Conservation (phyloP, 202 grass and related monocot genomes). For the Digitaria exilis region DNA sequence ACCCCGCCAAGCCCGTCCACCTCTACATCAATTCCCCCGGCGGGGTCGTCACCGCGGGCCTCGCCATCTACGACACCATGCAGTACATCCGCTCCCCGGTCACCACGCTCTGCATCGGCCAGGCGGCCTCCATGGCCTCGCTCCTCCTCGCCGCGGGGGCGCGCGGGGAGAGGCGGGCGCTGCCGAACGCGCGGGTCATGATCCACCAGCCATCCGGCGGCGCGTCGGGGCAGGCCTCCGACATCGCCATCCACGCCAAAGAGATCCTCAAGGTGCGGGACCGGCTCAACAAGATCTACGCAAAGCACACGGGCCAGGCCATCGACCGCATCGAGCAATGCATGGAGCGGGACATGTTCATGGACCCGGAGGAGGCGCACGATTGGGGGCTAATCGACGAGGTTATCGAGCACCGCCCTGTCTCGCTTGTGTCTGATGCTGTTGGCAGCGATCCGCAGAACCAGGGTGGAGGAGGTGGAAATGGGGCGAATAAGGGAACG, state of each 20-base stretch:
- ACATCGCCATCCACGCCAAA: conserved; percentile 89
- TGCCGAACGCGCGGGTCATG: conserved; percentile 91
- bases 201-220: conserved; percentile 96
- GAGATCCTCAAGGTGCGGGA: conserved; percentile 87
- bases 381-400: conserved; percentile 87
- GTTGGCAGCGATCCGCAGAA: conserved; percentile 37
- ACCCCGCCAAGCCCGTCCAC: conserved; percentile 88
- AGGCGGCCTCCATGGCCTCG: conserved; percentile 93
- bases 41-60: conserved; percentile 87
- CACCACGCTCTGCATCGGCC: conserved; percentile 91
- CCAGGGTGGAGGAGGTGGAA: conserved; percentile 22
- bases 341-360: conserved; percentile 89
- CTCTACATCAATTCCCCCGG: conserved; percentile 99
- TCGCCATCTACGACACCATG: conserved; percentile 98
- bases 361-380: conserved; percentile 84
- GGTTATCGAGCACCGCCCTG: conserved; percentile 78
- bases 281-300: conserved; percentile 77
- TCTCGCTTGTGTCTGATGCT: conserved; percentile 66
- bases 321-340: conserved; percentile 70
- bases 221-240: conserved; percentile 71
- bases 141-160: conserved; percentile 81
- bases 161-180: conserved; percentile 70
- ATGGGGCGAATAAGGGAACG: conserved; percentile 38
- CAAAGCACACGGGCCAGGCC: conserved; percentile 65
- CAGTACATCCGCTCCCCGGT: conserved; percentile 91